These are phyloP conservation scores for Dentiscutata heterogama DNA, from an alignment of 371 early-diverging fungal genomes.

Conservation along the genomic window DNA sequence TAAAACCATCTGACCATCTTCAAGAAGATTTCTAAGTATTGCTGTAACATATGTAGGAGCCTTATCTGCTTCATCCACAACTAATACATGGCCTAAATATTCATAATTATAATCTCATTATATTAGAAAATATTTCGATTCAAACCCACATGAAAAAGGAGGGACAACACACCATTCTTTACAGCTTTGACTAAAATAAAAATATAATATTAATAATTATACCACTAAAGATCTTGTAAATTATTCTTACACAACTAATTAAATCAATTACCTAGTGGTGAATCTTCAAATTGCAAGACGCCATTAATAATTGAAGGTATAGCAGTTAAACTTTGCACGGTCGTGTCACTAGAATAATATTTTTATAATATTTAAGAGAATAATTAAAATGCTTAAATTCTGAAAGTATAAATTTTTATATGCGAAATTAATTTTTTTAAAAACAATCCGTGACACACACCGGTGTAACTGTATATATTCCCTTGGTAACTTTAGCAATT, in stretches of 20 bases:
- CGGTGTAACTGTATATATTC: conserved; percentile 90
- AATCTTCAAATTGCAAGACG: conserved; percentile 80
- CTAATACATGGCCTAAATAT: conserved; percentile 71
- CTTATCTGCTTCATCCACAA: conserved; percentile 92
- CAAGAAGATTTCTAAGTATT: conserved; percentile 80
- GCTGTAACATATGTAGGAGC: conserved; percentile 88
- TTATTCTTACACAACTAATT: not conserved
- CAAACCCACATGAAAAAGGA: not conserved
- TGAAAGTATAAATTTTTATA: too few species aligned
- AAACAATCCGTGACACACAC: not conserved
- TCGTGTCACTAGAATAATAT: conserved; percentile 64
- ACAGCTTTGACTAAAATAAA: conserved; percentile 63
- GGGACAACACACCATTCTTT: conserved; percentile 55
- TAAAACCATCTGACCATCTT: conserved; percentile 89
- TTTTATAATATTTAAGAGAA: not conserved
- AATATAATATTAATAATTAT: not conserved
- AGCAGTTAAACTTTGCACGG: conserved; percentile 83
- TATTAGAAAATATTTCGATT: not conserved
- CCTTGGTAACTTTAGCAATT: conserved; percentile 77
- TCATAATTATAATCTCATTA: not conserved
- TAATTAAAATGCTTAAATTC: too few species aligned
- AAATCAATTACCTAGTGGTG: conserved; percentile 64
- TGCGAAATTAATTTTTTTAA: not conserved
- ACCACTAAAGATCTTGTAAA: not conserved
- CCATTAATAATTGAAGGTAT: conserved; percentile 82